phyloP scores from a whole-genome alignment of 1,139 yeast species.

The Suhomyces anneliseae region DNA sequence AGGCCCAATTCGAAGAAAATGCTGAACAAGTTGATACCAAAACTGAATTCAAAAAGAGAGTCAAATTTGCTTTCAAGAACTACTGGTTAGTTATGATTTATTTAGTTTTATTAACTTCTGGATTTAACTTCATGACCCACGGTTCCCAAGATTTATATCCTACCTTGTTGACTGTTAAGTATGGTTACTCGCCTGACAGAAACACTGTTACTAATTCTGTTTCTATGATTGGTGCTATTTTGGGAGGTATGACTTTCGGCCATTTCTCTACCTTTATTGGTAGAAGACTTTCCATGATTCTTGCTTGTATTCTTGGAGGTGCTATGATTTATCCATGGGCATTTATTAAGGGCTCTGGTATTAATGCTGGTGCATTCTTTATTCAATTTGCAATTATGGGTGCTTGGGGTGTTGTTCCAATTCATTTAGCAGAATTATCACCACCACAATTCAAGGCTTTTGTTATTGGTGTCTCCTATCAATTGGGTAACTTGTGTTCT shows the following conservation, averaged over 20 bases:
- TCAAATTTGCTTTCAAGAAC: conserved; percentile 29
- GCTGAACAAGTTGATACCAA: conserved; percentile 15
- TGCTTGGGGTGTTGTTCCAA: conserved; percentile 85
- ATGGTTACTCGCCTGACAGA: conserved; percentile 48
- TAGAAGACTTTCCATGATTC: conserved; percentile 49
- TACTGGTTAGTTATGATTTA: conserved; percentile 43
- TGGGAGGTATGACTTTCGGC: conserved; percentile 64
- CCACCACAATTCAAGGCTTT: conserved; percentile 74
- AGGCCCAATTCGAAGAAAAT: conserved; percentile 20
- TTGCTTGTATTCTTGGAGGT: conserved; percentile 66
- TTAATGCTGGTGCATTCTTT: conserved; percentile 78
- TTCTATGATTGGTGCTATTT: conserved; percentile 68
- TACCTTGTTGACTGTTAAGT: conserved; percentile 57
- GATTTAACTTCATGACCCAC: conserved; percentile 60
- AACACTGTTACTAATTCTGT: conserved; percentile 68
- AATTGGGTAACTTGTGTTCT: conserved; percentile 80
- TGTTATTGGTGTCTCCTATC: conserved; percentile 74
- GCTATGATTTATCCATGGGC: conserved; percentile 77
- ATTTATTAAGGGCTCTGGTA: conserved; percentile 49
- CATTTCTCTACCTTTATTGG: conserved; percentile 62
- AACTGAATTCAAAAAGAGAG: conserved; percentile 19
- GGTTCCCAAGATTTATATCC: conserved; percentile 77
- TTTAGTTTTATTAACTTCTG: conserved; percentile 40
- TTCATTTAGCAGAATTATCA: conserved; percentile 74
- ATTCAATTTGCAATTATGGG: conserved; percentile 83